These are phyloP conservation scores for sorghum (Sorghum bicolor) DNA, from an alignment of 176 grass and related monocot genomes.

Conservation along the genomic window DNA sequence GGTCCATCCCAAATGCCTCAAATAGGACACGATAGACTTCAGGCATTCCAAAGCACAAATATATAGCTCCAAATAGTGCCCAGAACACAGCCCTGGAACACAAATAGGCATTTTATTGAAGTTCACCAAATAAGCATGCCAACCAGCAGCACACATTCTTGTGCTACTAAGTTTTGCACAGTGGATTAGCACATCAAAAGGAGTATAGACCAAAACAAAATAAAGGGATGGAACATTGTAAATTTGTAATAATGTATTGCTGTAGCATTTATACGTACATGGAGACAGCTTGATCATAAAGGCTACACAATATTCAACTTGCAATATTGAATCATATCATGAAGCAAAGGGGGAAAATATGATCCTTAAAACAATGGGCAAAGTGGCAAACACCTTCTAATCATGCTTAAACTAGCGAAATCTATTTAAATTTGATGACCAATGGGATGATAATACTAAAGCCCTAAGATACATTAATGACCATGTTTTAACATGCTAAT, in stretches of 20 bases:
- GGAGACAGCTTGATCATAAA: neutral
- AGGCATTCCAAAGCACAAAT: constrained; percentile 98
- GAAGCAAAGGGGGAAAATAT: neutral
- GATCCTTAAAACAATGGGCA: neutral
- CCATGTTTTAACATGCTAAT: neutral
- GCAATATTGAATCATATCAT: neutral
- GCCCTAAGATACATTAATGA: neutral
- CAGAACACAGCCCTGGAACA: constrained; percentile 82
- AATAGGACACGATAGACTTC: constrained; percentile 98
- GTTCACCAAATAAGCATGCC: neutral
- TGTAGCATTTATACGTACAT: neutral
- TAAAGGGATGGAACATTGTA: neutral
- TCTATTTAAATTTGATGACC: neutral
- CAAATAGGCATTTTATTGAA: constrained; percentile 17
- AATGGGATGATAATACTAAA: neutral
- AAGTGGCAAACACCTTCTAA: neutral
- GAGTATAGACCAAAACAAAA: neutral
- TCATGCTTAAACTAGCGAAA: neutral
- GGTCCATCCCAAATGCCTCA: constrained; percentile 94
- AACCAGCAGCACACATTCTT: neutral
- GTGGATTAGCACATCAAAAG: neutral
- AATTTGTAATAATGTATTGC: neutral
- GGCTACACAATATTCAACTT: neutral
- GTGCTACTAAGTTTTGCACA: neutral
- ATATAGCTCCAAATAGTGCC: constrained; percentile 99